Conservation (phyloP, 495 filamentous ascomycete genomes). For the Cercophora samala region DNA sequence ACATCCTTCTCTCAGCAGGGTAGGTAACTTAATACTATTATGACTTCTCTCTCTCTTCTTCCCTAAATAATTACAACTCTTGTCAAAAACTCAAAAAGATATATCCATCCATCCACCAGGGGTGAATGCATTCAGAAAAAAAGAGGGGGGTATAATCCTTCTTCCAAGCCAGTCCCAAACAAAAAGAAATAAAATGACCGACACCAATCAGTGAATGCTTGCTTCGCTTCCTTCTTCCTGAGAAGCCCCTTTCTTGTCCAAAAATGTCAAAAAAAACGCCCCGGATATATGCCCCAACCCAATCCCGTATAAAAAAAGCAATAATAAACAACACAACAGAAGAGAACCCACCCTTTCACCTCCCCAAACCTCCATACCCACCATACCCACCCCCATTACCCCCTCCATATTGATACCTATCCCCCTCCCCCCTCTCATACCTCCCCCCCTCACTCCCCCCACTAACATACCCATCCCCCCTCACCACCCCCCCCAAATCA, state of each 20-base stretch:
- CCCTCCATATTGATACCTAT: background rate
- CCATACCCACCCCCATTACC: background rate
- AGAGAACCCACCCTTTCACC: background rate
- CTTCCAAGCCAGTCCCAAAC: background rate
- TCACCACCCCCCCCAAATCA: conserved; percentile 47
- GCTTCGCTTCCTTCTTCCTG: background rate
- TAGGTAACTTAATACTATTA: too few species aligned
- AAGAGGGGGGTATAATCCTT: background rate
- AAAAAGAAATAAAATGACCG: background rate
- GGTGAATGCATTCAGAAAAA: background rate
- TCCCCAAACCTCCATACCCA: background rate
- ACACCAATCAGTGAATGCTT: background rate
- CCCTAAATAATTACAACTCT: background rate
- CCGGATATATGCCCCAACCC: background rate
- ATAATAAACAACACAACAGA: background rate
- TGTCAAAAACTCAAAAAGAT: background rate
- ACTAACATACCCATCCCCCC: conserved; percentile 39
- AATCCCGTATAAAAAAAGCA: background rate
- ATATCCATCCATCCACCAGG: background rate
- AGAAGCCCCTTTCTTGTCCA: background rate
- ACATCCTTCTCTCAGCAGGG: too few species aligned
- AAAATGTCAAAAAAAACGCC: background rate
- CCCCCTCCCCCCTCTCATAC: background rate
- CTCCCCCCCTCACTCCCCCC: too few species aligned
- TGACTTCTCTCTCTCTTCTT: too few species aligned